Evolutionary conservation across 2,329 filamentous ascomycete genomes (phyloP), one percentile per base, ranked within the genome.

Genomic region (Penicillium sp.): DNA sequence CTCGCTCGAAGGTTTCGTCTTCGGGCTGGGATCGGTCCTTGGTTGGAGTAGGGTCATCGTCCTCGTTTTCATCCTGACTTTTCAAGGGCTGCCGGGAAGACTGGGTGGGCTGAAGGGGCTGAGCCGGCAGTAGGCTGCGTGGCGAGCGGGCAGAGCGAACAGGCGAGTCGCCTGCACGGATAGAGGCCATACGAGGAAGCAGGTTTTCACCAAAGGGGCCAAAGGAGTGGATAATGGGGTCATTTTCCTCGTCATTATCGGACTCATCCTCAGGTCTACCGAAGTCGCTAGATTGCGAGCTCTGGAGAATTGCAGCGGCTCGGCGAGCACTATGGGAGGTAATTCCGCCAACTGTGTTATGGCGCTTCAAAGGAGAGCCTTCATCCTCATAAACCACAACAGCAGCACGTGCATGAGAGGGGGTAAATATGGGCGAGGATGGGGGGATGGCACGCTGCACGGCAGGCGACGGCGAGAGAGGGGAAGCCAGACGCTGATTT

Each of bases 171-270:
- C 74, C 77, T 4, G 88, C 80, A 43, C 78, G 80, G 74, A 96
- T 87, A 2, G 87, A 88, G 20, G 88, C 87, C 68, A 96, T 80
- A 24, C 88, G 84, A 53, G 82, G 82, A n/a, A 92, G 83, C 32
- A 95, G 78, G 65, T 95, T 89, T 46, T 88, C 87, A 37, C 89
- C 90, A 64, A 88, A 95, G 0, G 90, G 89, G 13, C 90, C 91
- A 59, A 96, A 96, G 0, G 91, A 95, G 69, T 93, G 88, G 15
- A 96, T 78, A 47, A 95, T 84, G 2, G 91, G 91, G 60, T 97
- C 93, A 56, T 96, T 96, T 71, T 97, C 92, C 74, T 96, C 91
- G 60, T 92, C 87, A 0, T 88, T 85, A 55, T 95, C 83, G 44
- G 88, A 85, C 46, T 86, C 81, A 15, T 90, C 83, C 15, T 86